Conservation (phyloP, 805 yeast genomes). For the Saccharomycopsis microspora region DNA sequence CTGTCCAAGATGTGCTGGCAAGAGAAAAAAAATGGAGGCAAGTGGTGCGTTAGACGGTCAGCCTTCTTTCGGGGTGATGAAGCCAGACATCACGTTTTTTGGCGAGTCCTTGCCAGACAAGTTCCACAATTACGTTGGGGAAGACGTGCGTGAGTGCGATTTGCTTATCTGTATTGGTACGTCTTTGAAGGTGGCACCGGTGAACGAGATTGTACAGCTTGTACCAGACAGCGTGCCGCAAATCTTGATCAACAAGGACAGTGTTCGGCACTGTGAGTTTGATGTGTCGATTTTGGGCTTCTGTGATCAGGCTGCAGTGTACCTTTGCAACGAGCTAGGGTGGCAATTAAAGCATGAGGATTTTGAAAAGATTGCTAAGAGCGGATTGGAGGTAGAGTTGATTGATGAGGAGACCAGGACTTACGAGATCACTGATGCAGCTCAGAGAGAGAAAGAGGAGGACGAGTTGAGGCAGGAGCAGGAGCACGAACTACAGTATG, state of each 20-base stretch:
- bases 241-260: slow-evolving; percentile 66
- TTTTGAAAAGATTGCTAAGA: slow-evolving; percentile 25
- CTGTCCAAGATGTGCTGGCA: slow-evolving; percentile 54
- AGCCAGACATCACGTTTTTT: slow-evolving; percentile 88
- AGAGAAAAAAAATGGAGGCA: slow-evolving; percentile 26
- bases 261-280: slow-evolving; percentile 64
- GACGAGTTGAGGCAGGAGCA: background rate
- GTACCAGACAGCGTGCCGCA: slow-evolving; percentile 72
- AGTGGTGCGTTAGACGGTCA: background rate
- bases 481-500: no score
- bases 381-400: slow-evolving; percentile 5
- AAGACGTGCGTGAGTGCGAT: slow-evolving; percentile 63
- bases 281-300: slow-evolving; percentile 68
- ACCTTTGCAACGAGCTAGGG: slow-evolving; percentile 41
- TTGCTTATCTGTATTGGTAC: slow-evolving; percentile 80
- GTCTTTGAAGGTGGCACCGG: slow-evolving; percentile 86
- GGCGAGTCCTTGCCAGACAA: slow-evolving; percentile 71
- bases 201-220: slow-evolving; percentile 72
- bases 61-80: slow-evolving; percentile 61
- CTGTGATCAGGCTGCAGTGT: slow-evolving; percentile 74
- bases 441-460: slow-evolving; percentile 17
- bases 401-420: slow-evolving; percentile 25
- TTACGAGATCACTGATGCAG: slow-evolving; percentile 24
- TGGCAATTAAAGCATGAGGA: slow-evolving; percentile 55
- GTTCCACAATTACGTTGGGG: slow-evolving; percentile 48